Evolutionary conservation across 108 stramenopile species (phyloP).

Genomic region (Phaeodactylum tricornutum): DNA sequence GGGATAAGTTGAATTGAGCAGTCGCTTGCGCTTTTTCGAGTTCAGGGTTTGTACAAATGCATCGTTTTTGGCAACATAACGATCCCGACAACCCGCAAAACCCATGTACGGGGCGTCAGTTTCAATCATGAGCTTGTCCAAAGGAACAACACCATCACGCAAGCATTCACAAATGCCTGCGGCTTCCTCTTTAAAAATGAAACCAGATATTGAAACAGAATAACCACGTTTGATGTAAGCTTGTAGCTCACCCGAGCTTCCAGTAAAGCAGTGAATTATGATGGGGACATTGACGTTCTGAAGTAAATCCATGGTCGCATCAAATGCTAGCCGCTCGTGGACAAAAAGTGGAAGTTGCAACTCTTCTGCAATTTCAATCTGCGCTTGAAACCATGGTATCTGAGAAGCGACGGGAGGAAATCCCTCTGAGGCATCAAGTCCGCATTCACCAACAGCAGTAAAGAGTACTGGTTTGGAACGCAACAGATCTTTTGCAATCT

Average conservation of each 20-base stretch:
- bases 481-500: neutral
- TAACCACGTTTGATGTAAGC: conserved; percentile 63
- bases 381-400: conserved; percentile 38
- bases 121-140: conserved; percentile 73
- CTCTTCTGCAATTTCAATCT: conserved; percentile 50
- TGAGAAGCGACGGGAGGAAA: conserved; percentile 58
- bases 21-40: conserved; percentile 61
- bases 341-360: conserved; percentile 60
- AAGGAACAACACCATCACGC: conserved; percentile 22
- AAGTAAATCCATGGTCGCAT: conserved; percentile 43
- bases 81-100: conserved; percentile 40
- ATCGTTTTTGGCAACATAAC: conserved; percentile 38
- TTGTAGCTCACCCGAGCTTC: conserved; percentile 43
- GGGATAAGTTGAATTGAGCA: conserved; percentile 55
- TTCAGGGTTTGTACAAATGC: conserved; percentile 24
- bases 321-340: conserved; percentile 68
- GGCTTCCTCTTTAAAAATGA: conserved; percentile 29
- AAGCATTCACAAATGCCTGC: too few species aligned
- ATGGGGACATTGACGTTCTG: conserved; percentile 35
- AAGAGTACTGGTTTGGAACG: conserved; percentile 7
- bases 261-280: conserved; percentile 83
- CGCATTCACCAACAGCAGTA: conserved; percentile 68
- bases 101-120: conserved; percentile 89
- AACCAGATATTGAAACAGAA: conserved; percentile 26
- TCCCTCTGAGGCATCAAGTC: conserved; percentile 63